phyloP scores from a whole-genome alignment of 371 early-diverging fungal species.

The Syncephalastrum monosporum region DNA sequence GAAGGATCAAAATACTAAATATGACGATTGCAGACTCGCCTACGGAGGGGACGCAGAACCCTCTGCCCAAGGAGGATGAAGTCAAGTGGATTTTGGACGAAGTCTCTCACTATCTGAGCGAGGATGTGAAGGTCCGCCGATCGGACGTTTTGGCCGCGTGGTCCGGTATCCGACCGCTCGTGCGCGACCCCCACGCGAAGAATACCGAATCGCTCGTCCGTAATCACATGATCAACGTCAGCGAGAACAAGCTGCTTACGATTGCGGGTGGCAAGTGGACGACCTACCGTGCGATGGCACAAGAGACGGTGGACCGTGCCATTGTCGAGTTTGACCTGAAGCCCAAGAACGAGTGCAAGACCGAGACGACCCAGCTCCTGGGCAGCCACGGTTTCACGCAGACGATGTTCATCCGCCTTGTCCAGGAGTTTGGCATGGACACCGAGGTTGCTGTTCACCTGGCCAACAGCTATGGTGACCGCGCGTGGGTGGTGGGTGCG shows the following conservation, averaged over 20 bases:
- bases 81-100: constrained; percentile 96
- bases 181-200: constrained; percentile 92
- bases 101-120: constrained; percentile 85
- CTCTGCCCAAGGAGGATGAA: constrained; percentile 92
- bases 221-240: constrained; percentile 94
- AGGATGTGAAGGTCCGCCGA: constrained; percentile 89
- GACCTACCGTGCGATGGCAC: constrained; percentile 98
- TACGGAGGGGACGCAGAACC: constrained; percentile 76
- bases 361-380: constrained; percentile 78
- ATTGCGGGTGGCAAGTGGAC: constrained; percentile 99
- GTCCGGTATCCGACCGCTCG: constrained; percentile 98
- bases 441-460: constrained; percentile 94
- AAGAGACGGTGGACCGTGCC: constrained; percentile 94
- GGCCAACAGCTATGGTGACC: constrained; percentile 92
- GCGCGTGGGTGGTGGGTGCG: constrained; percentile 90
- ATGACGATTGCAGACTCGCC: constrained; percentile 68
- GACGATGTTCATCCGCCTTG: constrained; percentile 88
- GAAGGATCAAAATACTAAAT: neutral
- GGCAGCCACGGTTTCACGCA: constrained; percentile 89
- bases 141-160: constrained; percentile 97
- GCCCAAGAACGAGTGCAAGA: constrained; percentile 60
- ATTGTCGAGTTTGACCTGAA: constrained; percentile 69
- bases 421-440: constrained; percentile 93
- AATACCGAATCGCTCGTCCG: constrained; percentile 94
- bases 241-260: constrained; percentile 84